Percentiles rank a stretch among this genome's conserved stretches.
Conservation (phyloP, 108 stramenopile species). For the Cyclotella baltica region DNA sequence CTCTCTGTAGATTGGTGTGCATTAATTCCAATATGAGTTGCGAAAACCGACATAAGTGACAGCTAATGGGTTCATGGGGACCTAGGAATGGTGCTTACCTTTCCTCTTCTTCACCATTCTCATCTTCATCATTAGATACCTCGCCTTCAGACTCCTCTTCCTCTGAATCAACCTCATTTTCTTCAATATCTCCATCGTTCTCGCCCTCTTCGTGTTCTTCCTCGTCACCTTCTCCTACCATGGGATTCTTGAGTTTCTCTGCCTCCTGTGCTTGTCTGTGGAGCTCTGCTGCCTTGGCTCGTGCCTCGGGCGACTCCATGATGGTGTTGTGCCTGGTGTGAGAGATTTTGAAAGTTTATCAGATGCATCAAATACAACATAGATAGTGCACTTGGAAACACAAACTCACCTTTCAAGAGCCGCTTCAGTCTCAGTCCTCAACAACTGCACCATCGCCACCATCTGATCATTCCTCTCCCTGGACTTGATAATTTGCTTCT, state of each 20-base stretch:
- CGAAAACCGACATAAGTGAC: background rate
- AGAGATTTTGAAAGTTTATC: background rate
- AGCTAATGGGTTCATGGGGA: background rate
- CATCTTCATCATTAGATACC: constrained; percentile 22
- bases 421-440: constrained; percentile 90
- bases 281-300: constrained; percentile 60
- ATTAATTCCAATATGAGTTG: background rate
- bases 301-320: constrained; percentile 72
- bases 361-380: background rate
- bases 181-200: constrained; percentile 32
- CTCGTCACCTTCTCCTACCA: constrained; percentile 18
- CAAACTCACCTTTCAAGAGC: constrained; percentile 60
- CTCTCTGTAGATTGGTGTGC: background rate
- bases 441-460: constrained; percentile 80
- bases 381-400: background rate
- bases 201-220: constrained; percentile 29
- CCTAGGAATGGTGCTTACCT: constrained; percentile 1
- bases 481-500: constrained; percentile 58
- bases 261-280: constrained; percentile 51
- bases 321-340: constrained; percentile 74
- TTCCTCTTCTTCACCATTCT: constrained; percentile 22
- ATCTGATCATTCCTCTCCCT: constrained; percentile 73
- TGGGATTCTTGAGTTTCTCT: constrained; percentile 45
- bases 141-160: constrained; percentile 27
- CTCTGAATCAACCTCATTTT: constrained; percentile 23